Evolutionary conservation across 768 basidiomycete species (phyloP), one percentile per base, ranked within the genome.

Genomic region (Dioszegia crocea): DNA sequence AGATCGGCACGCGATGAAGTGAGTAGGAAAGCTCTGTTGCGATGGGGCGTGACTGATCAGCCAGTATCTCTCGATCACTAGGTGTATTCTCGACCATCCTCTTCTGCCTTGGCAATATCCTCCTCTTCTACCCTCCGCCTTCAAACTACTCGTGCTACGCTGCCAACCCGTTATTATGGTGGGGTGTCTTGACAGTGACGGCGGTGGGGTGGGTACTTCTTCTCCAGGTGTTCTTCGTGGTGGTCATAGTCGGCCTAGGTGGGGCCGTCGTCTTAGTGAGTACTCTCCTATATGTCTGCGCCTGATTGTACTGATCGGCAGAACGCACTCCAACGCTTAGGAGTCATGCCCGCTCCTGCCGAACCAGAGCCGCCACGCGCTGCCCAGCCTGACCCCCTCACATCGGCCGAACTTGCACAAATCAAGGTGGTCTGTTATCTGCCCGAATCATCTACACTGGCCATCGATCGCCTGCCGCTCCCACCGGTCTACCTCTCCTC

Each of bases 141-240:
- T 36, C 31, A 9, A 19, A 49, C 1, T 3, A 43, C 24, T 57
- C 67, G 36, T 73, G 71, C 47, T 67, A 65, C 33, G n/a, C 63
- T 38, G 62, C 68, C 19, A 41, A 64, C 2, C 71, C 71, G 0
- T 47, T 66, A 52, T 60, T 73, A 6, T 73, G 71, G 71, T 73
- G 71, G 71, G 71, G 68, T 2, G 68, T 70, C 23, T 65, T 73
- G 64, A 55, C 50, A 1, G 68, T 73, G 8, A 62, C 61, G 0
- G 71, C 58, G 6, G 66, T 73, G 11, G 71, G 71, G 17, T 73
- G 71, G 71, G 57, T 67, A n/a, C 52, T 73, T n/a, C 24, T 70
- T 19, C 57, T 57, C 40, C 71, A 73, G 51, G 39, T 73, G 19
- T 48, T 68, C 21, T 27, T 68, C 19, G 59, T 72, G 9, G 59